Evolutionary conservation across 1,284 basidiomycete species (phyloP).

Genomic region (Stygiomarasmius scandens): DNA sequence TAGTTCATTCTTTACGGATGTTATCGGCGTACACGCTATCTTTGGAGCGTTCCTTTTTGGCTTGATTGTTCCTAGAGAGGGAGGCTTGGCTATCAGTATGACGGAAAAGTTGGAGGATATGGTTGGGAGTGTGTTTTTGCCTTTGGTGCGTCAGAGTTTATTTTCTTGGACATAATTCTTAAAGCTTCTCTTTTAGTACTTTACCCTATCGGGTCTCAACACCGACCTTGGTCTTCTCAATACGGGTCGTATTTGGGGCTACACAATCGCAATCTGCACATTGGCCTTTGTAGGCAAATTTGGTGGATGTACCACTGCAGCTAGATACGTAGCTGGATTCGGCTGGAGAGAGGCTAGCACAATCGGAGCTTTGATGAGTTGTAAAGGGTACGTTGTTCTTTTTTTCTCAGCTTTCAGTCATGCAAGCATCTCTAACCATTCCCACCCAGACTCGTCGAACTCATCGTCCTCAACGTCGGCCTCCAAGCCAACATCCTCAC

Average conservation of each 20-base stretch:
- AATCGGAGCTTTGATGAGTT: constrained; percentile 92
- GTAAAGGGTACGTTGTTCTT: constrained; percentile 64
- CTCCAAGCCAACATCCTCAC: constrained; percentile 83
- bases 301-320: constrained; percentile 69
- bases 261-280: constrained; percentile 78
- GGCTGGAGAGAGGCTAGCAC: constrained; percentile 80
- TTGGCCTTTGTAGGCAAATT: constrained; percentile 89
- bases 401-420: not conserved
- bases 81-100: constrained; percentile 79
- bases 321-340: constrained; percentile 70
- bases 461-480: constrained; percentile 96
- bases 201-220: constrained; percentile 84
- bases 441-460: constrained; percentile 69
- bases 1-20: constrained; percentile 86
- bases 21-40: constrained; percentile 92
- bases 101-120: constrained; percentile 86
- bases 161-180: not conserved
- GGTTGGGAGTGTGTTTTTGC: constrained; percentile 82
- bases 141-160: constrained; percentile 59
- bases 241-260: constrained; percentile 52
- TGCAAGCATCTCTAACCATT: constrained; percentile 7
- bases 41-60: constrained; percentile 91
- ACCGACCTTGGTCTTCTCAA: constrained; percentile 88
- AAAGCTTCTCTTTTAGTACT: constrained; percentile 59
- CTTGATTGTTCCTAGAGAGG: constrained; percentile 89